Percentiles rank a stretch among this genome's conserved stretches.
phyloP scores from a whole-genome alignment of 2,329 filamentous ascomycete genomes.

The Trematosphaeria pertusa region DNA sequence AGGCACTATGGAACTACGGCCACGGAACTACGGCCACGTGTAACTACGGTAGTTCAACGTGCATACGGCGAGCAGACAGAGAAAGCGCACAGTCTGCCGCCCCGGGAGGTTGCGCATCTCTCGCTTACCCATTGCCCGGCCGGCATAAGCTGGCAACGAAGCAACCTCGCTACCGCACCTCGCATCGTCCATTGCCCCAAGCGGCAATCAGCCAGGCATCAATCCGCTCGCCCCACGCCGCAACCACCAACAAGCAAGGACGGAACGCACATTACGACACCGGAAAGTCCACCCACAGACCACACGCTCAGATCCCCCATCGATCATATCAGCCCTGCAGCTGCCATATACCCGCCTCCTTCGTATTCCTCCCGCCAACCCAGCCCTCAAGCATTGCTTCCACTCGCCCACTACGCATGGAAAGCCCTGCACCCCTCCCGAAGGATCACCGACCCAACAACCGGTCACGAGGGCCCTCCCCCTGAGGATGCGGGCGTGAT shows the following conservation, averaged over 20 bases:
- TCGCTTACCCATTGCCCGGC: too few relatives aligned
- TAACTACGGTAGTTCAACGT: neutral
- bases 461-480: neutral
- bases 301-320: constrained; percentile 12
- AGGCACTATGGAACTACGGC: neutral
- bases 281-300: constrained; percentile 1
- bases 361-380: neutral
- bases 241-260: neutral
- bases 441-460: neutral
- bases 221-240: constrained; percentile 1
- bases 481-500: neutral
- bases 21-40: too few relatives aligned
- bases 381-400: neutral
- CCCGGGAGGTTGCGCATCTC: too few relatives aligned
- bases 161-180: neutral
- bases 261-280: too few relatives aligned
- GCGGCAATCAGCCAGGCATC: neutral
- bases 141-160: too few relatives aligned
- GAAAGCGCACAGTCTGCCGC: neutral
- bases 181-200: neutral
- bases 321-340: constrained; percentile 15
- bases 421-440: neutral
- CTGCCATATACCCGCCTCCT: neutral
- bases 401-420: neutral
- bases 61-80: constrained; percentile 8